These are phyloP conservation scores for Paecilomyces sp. DNA, from an alignment of 2,329 filamentous ascomycete species.

Conservation along the genomic window DNA sequence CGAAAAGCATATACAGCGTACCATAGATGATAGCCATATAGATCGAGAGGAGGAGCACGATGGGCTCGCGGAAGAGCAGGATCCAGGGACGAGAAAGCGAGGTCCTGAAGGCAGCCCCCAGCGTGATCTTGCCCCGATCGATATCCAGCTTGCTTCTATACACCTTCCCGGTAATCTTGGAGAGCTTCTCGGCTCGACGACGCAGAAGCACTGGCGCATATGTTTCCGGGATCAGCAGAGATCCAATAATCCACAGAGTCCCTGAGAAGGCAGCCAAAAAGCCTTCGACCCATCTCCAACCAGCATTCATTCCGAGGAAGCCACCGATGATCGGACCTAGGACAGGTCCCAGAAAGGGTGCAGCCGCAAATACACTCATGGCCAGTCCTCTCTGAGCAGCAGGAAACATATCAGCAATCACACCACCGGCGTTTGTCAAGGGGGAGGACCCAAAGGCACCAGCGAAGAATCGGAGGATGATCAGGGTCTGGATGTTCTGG, in stretches of 20 bases:
- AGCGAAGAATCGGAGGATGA: constrained; percentile 62
- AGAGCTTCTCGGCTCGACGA: constrained; percentile 41
- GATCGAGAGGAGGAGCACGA: constrained; percentile 42
- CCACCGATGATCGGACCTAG: constrained; percentile 61
- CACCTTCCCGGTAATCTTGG: constrained; percentile 44
- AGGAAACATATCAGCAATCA: constrained; percentile 56
- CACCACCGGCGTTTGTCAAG: constrained; percentile 56
- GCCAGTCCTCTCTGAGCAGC: constrained; percentile 50
- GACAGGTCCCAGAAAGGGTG: constrained; percentile 60
- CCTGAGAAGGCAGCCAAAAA: constrained; percentile 58
- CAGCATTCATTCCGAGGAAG: constrained; percentile 56
- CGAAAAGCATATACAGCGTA: constrained; percentile 47
- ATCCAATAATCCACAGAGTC: constrained; percentile 42
- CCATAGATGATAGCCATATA: constrained; percentile 48
- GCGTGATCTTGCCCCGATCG: constrained; percentile 35
- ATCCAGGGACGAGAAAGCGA: constrained; percentile 44
- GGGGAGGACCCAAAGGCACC: constrained; percentile 56
- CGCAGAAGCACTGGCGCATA: constrained; percentile 47
- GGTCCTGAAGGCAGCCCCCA: constrained; percentile 35
- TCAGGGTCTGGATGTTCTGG: constrained; percentile 51
- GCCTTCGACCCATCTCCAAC: constrained; percentile 65
- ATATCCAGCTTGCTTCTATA: constrained; percentile 35
- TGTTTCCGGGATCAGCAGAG: constrained; percentile 26
- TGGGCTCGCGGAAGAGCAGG: constrained; percentile 44
- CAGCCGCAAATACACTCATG: constrained; percentile 57